Evolutionary conservation across 164 flowering plant species (phyloP).

Genomic region (Dillenia turbinata): DNA sequence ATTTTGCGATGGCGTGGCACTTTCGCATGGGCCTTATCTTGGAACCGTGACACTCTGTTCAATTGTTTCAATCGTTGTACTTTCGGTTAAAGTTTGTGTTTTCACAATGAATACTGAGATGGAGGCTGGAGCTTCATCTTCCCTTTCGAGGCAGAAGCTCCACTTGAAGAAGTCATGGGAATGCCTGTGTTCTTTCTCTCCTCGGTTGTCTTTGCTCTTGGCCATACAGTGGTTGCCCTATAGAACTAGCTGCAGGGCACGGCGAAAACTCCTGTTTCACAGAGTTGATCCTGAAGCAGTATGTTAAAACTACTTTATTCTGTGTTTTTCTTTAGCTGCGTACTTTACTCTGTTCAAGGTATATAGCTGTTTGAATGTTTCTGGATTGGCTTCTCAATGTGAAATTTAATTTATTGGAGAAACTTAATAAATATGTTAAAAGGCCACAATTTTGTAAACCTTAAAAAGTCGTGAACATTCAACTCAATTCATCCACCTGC

Average conservation of each 20-base stretch:
- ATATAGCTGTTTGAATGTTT: background rate
- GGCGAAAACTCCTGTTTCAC: constrained; percentile 79
- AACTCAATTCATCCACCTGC: background rate
- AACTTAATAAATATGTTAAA: no score
- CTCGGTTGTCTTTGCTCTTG: constrained; percentile 90
- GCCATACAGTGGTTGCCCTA: constrained; percentile 87
- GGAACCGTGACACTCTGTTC: constrained; percentile 82
- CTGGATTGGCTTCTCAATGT: background rate
- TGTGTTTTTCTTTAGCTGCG: background rate
- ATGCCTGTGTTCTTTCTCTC: constrained; percentile 94
- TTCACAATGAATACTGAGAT: constrained; percentile 59
- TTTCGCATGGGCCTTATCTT: constrained; percentile 88
- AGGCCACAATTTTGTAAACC: no score
- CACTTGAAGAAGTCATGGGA: constrained; percentile 95
- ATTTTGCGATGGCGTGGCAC: constrained; percentile 71
- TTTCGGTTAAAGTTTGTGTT: constrained; percentile 82
- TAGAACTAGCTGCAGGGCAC: constrained; percentile 83
- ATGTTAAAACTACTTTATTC: constrained; percentile 17
- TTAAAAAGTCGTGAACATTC: no score
- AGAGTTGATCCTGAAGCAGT: constrained; percentile 90
- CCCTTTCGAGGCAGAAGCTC: constrained; percentile 57
- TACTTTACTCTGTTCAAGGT: background rate
- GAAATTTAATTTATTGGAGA: background rate
- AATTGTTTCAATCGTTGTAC: constrained; percentile 55
- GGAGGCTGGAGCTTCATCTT: constrained; percentile 65